phyloP scores from a whole-genome alignment of 768 basidiomycete species.

The Pulveroboletus sp. region DNA sequence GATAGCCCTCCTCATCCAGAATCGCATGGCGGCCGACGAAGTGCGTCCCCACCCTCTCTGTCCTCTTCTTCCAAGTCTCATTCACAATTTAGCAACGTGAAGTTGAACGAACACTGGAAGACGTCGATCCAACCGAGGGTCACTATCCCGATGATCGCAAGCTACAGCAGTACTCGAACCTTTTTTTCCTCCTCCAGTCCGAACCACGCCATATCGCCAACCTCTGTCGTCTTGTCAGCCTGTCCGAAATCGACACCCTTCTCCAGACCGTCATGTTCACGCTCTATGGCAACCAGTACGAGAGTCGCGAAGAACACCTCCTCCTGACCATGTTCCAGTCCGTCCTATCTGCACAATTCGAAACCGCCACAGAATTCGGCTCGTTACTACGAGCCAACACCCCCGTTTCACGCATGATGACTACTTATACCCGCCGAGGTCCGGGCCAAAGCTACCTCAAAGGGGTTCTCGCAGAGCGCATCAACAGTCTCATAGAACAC shows the following conservation, averaged over 20 bases:
- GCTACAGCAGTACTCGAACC: slow-evolving; percentile 93
- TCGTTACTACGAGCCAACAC: slow-evolving; percentile 98
- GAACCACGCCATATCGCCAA: slow-evolving; percentile 97
- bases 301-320: slow-evolving; percentile 96
- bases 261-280: slow-evolving; percentile 99
- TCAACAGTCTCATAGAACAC: slow-evolving; percentile 98
- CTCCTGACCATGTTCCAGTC: slow-evolving; percentile 99
- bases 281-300: slow-evolving; percentile 98
- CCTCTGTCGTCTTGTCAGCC: slow-evolving; percentile 91
- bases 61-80: slow-evolving; percentile 2
- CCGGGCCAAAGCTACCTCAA: slow-evolving; percentile 99
- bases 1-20: slow-evolving; percentile 96
- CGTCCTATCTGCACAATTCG: slow-evolving; percentile 97
- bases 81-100: slow-evolving; percentile 72
- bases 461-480: slow-evolving; percentile 94
- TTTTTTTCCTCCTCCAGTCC: slow-evolving; percentile 97
- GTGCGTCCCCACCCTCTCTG: slow-evolving; percentile 41
- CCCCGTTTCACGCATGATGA: slow-evolving; percentile 99
- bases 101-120: slow-evolving; percentile 93
- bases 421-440: slow-evolving; percentile 97
- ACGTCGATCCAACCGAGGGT: slow-evolving; percentile 90
- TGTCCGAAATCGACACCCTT: slow-evolving; percentile 97
- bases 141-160: slow-evolving; percentile 94
- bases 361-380: slow-evolving; percentile 98
- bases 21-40: slow-evolving; percentile 96